Percentiles rank a stretch among this genome's conserved stretches.
These are phyloP conservation scores for Alternaria brassicae DNA, from an alignment of 2,329 filamentous ascomycete species.

Conservation along the genomic window DNA sequence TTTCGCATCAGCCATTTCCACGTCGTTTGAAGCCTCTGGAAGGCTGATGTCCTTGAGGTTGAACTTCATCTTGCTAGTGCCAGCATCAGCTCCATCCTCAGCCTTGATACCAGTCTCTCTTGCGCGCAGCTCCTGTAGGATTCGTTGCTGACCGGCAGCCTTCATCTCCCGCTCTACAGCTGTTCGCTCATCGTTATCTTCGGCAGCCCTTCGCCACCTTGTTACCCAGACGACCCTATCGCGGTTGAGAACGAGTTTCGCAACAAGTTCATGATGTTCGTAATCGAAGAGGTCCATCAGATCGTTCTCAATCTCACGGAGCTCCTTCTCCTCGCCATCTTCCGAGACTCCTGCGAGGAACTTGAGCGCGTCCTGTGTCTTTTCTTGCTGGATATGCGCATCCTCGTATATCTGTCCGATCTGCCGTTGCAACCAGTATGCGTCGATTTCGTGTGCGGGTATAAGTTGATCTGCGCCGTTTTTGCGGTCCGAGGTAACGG, in stretches of 20 bases:
- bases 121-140: slow-evolving; percentile 86
- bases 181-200: slow-evolving; percentile 73
- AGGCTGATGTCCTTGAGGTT: slow-evolving; percentile 87
- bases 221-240: slow-evolving; percentile 97
- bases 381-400: slow-evolving; percentile 90
- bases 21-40: slow-evolving; percentile 62
- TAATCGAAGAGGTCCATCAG: slow-evolving; percentile 99
- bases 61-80: slow-evolving; percentile 79
- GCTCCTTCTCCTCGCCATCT: slow-evolving; percentile 80
- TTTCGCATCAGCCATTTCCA: slow-evolving; percentile 51
- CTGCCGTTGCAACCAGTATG: slow-evolving; percentile 95
- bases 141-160: slow-evolving; percentile 82
- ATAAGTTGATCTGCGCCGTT: slow-evolving; percentile 65
- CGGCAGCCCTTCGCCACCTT: slow-evolving; percentile 80
- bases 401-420: slow-evolving; percentile 89
- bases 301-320: slow-evolving; percentile 96
- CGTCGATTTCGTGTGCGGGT: slow-evolving; percentile 88
- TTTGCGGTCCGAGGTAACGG: slow-evolving; percentile 53
- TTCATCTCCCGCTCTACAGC: slow-evolving; percentile 90
- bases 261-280: slow-evolving; percentile 90
- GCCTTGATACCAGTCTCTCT: slow-evolving; percentile 67
- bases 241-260: slow-evolving; percentile 87
- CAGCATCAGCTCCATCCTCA: slow-evolving; percentile 64
- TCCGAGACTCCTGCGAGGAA: slow-evolving; percentile 80
- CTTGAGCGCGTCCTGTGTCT: slow-evolving; percentile 82